Base-by-base conservation (phyloP, 2,329 filamentous ascomycete species). In the Trichoderma sp. region DNA sequence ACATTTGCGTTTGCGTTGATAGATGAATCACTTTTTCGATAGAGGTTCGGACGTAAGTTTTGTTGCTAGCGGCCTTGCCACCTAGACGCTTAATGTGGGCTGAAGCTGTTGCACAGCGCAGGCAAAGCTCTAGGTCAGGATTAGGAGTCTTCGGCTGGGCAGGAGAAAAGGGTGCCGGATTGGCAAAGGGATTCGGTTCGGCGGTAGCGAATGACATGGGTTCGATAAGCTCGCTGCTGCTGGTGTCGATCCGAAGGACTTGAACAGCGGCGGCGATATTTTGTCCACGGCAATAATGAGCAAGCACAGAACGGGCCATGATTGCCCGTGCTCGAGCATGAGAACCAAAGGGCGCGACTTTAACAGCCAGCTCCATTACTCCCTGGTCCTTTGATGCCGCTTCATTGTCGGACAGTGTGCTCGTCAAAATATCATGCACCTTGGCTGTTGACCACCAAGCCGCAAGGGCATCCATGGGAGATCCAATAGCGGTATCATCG, bases 381-480 rank as follows among this genome's bases (percentile, higher is more conserved):
- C 78, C 81, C 2, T 59, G 68, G 58, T 69, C 71, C 2, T 71
- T 72, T 21, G 59, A 37, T 14, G 72, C 56, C 6, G 63, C 67
- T 24, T 76, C 71, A 21, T 80, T 76, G 13, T 84, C 83, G 37
- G 83, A 85, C 39, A 96, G 83, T 43, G 87, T 89, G 18, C 83
- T 83, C 14, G 89, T 83, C 32, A 97, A 84, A 3, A 88, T 89
- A 68, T 86, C 85, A 74, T 94, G 91, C 46, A 97, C 81, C 14
- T 88, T 84, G 67, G 90, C 84, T 71, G 89, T 93, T 0, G 94
- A 96, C 83, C 90, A 96, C 94, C 94, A 97, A 2, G 94, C 93
- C 7, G 94, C 93, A 63, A 97, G 88, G 14, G 93, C 94, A 78
- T 97, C 95, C 72, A 97, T 87, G 0, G 94, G 93, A 21, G 93